These are phyloP conservation scores for Candida albicans DNA, from an alignment of 1,139 yeast genomes.

Conservation along the genomic window DNA sequence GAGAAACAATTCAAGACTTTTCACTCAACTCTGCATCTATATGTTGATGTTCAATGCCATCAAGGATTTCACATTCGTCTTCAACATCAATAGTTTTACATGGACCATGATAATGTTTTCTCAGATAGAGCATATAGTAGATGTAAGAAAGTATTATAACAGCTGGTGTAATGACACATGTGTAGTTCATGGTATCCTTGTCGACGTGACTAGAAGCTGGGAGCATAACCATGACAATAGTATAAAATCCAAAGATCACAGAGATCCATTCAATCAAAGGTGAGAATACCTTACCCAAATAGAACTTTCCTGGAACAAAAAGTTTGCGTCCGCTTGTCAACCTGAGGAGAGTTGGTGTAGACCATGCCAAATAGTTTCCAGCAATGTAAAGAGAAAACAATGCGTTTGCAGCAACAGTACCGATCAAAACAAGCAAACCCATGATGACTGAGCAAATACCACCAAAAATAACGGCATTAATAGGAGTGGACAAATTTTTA, in stretches of 20 bases:
- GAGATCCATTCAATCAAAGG: conserved; percentile 23
- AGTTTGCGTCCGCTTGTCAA: conserved; percentile 40
- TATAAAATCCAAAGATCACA: conserved; percentile 28
- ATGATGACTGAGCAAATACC: conserved; percentile 43
- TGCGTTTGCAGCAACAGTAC: conserved; percentile 57
- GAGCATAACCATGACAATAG: conserved; percentile 40
- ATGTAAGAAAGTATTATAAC: conserved; percentile 30
- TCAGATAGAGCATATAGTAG: conserved; percentile 30
- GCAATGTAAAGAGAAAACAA: conserved; percentile 58
- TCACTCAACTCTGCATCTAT: conserved; percentile 1
- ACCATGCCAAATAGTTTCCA: conserved; percentile 42
- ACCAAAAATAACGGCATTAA: conserved; percentile 53
- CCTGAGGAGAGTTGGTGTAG: conserved; percentile 24
- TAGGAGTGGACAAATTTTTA: conserved; percentile 38
- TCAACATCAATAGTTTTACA: conserved; percentile 29
- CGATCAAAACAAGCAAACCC: conserved; percentile 57
- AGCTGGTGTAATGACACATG: conserved; percentile 34
- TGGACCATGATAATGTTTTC: conserved; percentile 27
- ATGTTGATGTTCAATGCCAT: conserved; percentile 5
- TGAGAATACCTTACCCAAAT: conserved; percentile 48
- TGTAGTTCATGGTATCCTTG: conserved; percentile 35
- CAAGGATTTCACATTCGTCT: conserved; percentile 1
- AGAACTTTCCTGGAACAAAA: conserved; percentile 64
- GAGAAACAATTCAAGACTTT: not conserved
- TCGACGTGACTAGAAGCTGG: conserved; percentile 29